These are phyloP conservation scores for Ganoderma leucocontextum DNA, from an alignment of 1,284 basidiomycete species.

Conservation along the genomic window DNA sequence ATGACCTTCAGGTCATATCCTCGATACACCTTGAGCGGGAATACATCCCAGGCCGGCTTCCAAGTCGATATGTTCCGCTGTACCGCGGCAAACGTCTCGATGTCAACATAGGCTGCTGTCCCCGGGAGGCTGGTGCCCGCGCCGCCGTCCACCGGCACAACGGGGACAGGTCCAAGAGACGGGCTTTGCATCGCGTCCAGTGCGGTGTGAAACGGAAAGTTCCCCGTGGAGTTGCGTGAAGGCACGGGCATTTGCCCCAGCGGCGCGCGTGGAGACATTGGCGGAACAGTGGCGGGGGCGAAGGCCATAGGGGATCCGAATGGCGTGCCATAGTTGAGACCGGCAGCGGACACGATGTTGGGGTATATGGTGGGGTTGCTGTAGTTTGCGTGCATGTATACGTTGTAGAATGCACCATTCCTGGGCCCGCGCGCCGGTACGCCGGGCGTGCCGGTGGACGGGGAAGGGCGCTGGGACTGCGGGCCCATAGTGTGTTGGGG, in stretches of 20 bases:
- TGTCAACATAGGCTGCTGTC: neutral
- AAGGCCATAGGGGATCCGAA: neutral
- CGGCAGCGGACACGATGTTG: neutral
- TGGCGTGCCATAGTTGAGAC: neutral
- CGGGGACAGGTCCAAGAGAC: neutral
- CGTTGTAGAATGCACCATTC: neutral
- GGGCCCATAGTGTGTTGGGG: neutral
- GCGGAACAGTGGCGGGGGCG: neutral
- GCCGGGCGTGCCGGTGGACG: neutral
- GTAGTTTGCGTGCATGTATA: constrained; percentile 4
- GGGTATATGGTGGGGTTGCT: constrained; percentile 3
- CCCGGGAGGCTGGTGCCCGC: neutral
- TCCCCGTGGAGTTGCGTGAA: neutral
- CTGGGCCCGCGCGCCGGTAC: neutral
- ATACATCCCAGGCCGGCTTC: constrained; percentile 31
- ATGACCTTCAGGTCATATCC: constrained; percentile 26
- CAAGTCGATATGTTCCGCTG: constrained; percentile 13
- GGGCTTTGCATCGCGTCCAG: constrained; percentile 5
- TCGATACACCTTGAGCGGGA: constrained; percentile 34
- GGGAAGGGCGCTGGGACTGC: neutral
- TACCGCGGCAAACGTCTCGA: neutral
- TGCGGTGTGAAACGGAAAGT: neutral
- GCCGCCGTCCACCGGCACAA: neutral
- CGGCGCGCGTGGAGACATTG: neutral
- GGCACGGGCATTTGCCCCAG: neutral